A percentile compares a stretch with the other conserved stretches of the same genome.
Conservation (phyloP, 768 basidiomycete genomes). For the Termitomyces titanicus region DNA sequence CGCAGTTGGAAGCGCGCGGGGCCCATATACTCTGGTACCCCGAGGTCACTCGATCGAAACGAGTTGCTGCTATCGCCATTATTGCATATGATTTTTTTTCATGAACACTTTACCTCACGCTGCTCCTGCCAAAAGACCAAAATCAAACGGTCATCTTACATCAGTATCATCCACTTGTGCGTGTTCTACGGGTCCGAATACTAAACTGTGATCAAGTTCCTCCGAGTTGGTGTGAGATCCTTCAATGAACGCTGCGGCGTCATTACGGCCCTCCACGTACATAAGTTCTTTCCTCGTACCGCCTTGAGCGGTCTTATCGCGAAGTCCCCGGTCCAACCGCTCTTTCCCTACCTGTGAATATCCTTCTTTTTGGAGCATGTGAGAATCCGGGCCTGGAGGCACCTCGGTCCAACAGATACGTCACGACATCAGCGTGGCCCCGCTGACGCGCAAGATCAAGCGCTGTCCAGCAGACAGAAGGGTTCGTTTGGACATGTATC, state of each 20-base stretch:
- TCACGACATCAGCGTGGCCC: not conserved
- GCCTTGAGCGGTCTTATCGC: no score
- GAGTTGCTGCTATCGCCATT: conserved; percentile 14
- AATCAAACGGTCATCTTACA: not conserved
- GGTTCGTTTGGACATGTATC: not conserved
- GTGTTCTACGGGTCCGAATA: no score
- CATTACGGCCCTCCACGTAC: no score
- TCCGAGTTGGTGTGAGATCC: no score
- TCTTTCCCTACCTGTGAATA: no score
- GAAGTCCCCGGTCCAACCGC: not conserved
- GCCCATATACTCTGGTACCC: conserved; percentile 12
- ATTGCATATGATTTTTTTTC: no score
- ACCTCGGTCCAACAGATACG: not conserved
- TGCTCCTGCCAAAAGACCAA: no score
- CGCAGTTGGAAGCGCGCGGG: conserved; percentile 20
- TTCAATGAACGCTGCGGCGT: no score
- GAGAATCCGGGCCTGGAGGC: not conserved
- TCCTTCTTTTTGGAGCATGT: not conserved
- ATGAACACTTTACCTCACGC: no score
- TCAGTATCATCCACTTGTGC: no score
- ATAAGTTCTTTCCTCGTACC: no score
- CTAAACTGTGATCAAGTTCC: no score
- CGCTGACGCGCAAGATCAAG: not conserved
- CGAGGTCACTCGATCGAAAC: conserved; percentile 21
- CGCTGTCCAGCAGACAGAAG: not conserved